phyloP scores from a whole-genome alignment of 495 filamentous ascomycete species.

The Monascus purpureus region DNA sequence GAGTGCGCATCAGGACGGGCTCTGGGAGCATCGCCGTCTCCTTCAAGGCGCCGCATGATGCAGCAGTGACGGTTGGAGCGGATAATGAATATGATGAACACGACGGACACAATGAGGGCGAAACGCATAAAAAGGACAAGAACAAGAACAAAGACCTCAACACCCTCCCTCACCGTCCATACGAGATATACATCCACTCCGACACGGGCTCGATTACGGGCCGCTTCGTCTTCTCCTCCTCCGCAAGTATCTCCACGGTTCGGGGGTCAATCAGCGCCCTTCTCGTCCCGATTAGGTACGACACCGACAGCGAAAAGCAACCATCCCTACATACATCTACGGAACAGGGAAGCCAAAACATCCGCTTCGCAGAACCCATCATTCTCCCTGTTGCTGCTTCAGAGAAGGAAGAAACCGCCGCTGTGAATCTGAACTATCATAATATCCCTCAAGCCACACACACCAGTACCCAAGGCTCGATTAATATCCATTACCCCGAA shows the following conservation, averaged over 20 bases:
- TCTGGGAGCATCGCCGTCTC: conserved; percentile 4
- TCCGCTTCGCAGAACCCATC: conserved; percentile 3
- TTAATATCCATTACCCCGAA: conserved; percentile 6
- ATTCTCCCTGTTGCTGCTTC: not conserved
- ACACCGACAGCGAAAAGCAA: not conserved
- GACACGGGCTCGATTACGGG: conserved; percentile 5
- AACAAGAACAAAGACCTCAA: not conserved
- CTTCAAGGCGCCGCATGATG: not conserved
- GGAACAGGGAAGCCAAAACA: conserved; percentile 3
- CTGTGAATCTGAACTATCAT: no score
- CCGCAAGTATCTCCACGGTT: conserved; percentile 1
- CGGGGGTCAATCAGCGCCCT: conserved; percentile 3
- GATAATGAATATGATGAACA: not conserved
- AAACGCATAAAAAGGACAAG: no score
- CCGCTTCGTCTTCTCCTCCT: conserved; percentile 4
- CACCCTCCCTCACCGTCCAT: conserved; percentile 4
- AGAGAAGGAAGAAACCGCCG: not conserved
- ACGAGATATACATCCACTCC: conserved; percentile 7
- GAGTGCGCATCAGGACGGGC: conserved; percentile 3
- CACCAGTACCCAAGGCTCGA: no score
- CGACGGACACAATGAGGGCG: no score
- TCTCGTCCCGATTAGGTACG: conserved; percentile 4
- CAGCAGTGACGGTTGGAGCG: no score
- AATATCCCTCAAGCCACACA: no score
- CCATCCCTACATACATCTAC: not conserved